Percentiles rank a stretch among this genome's conserved stretches.
Conservation (phyloP, 495 filamentous ascomycete genomes). For the Diplogelasinospora grovesii region DNA sequence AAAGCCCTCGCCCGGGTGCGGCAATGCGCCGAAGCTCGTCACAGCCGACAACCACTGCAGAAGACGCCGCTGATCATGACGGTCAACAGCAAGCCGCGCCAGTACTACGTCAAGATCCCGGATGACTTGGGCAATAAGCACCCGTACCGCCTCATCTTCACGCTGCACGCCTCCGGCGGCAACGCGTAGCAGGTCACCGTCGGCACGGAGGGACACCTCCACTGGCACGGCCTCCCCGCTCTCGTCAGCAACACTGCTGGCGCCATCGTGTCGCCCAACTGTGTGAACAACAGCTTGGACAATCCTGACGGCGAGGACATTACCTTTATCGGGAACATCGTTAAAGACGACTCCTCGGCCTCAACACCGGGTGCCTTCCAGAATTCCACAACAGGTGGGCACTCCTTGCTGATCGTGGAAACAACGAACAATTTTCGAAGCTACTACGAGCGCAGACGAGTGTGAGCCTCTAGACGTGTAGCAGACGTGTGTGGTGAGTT, state of each 20-base stretch:
- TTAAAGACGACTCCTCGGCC: no score
- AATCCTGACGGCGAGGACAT: slow-evolving; percentile 39
- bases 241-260: slow-evolving; percentile 25
- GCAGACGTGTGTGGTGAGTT: no score
- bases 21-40: slow-evolving; percentile 8
- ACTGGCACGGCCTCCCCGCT: slow-evolving; percentile 33
- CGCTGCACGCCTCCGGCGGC: slow-evolving; percentile 34
- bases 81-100: slow-evolving; percentile 14
- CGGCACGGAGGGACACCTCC: slow-evolving; percentile 24
- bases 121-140: slow-evolving; percentile 34
- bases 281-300: slow-evolving; percentile 38
- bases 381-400: no score
- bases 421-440: no score
- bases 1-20: slow-evolving; percentile 11
- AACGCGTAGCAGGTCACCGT: slow-evolving; percentile 26
- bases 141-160: slow-evolving; percentile 38
- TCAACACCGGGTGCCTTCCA: no score
- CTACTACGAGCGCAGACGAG: no score
- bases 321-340: slow-evolving; percentile 33
- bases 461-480: no score
- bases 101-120: slow-evolving; percentile 34
- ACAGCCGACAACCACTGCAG: slow-evolving; percentile 1
- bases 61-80: slow-evolving; percentile 17
- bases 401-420: no score
- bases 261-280: slow-evolving; percentile 35